A percentile compares a stretch with the other conserved stretches of the same genome.
Conservation (phyloP, 306 rosid genomes). For the Cicer bijugum region DNA sequence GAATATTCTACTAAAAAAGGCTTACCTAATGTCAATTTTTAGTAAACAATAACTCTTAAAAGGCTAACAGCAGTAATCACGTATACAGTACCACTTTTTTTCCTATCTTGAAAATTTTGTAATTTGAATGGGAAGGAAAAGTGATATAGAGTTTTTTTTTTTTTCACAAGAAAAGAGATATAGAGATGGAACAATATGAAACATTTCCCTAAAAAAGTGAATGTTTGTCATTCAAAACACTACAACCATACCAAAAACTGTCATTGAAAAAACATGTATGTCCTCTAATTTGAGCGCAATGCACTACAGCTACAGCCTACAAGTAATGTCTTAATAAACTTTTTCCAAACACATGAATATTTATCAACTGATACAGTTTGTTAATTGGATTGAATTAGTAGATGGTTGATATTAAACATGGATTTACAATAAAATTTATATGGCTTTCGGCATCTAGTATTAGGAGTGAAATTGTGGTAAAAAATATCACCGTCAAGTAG, state of each 20-base stretch:
- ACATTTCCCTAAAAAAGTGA: background rate
- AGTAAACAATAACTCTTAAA: conserved; percentile 10
- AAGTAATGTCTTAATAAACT: background rate
- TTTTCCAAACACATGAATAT: conserved; percentile 8
- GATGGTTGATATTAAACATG: conserved; percentile 21
- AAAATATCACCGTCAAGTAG: conserved; percentile 1
- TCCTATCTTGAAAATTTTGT: background rate
- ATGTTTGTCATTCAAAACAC: conserved; percentile 7
- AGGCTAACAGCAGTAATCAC: background rate
- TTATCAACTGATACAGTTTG: conserved; percentile 13
- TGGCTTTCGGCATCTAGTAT: background rate
- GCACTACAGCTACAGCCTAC: background rate
- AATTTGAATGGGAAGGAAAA: conserved; percentile 21
- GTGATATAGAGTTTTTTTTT: background rate
- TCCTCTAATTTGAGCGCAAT: background rate
- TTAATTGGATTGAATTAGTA: conserved; percentile 14
- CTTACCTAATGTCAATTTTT: background rate
- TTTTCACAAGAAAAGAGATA: background rate
- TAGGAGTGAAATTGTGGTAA: background rate
- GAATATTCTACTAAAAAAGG: background rate
- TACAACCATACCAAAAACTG: conserved; percentile 1
- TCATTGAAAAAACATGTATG: conserved; percentile 17
- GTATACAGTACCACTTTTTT: background rate
- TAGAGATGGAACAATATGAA: conserved; percentile 14
- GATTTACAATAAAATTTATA: conserved; percentile 11